Percentiles rank a stretch among this genome's conserved stretches.
These are phyloP conservation scores for Sungouiella thailandica DNA, from an alignment of 805 yeast species.

Conservation along the genomic window DNA sequence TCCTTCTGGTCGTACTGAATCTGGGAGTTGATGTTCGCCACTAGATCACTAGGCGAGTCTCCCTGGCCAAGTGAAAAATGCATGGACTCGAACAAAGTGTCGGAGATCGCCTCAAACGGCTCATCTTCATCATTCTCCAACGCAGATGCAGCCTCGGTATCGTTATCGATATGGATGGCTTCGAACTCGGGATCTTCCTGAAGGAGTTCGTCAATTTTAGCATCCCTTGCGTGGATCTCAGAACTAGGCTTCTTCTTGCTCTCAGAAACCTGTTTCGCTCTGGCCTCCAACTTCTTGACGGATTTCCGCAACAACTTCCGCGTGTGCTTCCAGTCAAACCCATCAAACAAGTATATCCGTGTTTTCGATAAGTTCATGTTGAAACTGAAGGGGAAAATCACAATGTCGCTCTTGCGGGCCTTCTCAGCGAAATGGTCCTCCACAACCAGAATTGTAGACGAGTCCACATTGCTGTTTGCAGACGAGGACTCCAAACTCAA, in stretches of 20 bases:
- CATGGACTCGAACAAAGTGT: slow-evolving; percentile 73
- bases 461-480: not conserved
- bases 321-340: slow-evolving; percentile 87
- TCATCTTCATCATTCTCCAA: slow-evolving; percentile 9
- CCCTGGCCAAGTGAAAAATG: slow-evolving; percentile 57
- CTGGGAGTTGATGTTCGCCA: slow-evolving; percentile 48
- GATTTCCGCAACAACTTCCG: slow-evolving; percentile 61
- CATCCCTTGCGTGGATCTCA: slow-evolving; percentile 13
- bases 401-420: not conserved
- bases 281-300: slow-evolving; percentile 55
- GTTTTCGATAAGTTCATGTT: slow-evolving; percentile 36
- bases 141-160: slow-evolving; percentile 3
- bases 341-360: slow-evolving; percentile 64
- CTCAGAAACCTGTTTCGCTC: slow-evolving; percentile 23
- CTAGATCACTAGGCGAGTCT: slow-evolving; percentile 40
- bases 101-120: slow-evolving; percentile 29
- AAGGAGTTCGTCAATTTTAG: slow-evolving; percentile 1
- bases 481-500: slow-evolving; percentile 1
- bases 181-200: not conserved
- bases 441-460: slow-evolving; percentile 1
- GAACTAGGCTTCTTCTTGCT: slow-evolving; percentile 9
- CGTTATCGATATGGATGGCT: not conserved
- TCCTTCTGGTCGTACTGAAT: slow-evolving; percentile 22
- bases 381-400: slow-evolving; percentile 21
- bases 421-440: slow-evolving; percentile 12